These are phyloP conservation scores for Phaseolus lunatus DNA, from an alignment of 306 rosid species.

Conservation along the genomic window DNA sequence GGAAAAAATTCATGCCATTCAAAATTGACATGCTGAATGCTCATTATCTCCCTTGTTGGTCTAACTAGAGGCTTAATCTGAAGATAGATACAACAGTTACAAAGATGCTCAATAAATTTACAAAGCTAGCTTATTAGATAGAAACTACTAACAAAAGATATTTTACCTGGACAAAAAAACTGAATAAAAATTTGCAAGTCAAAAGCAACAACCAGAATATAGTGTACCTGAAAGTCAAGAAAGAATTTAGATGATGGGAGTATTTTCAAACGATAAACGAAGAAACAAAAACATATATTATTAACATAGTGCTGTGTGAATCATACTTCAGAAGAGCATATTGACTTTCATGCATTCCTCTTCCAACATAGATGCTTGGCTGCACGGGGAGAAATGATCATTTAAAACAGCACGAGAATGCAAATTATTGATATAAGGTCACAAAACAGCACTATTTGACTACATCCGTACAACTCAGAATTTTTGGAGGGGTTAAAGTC, in stretches of 20 bases:
- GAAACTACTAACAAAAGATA: conserved; percentile 18
- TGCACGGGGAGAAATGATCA: conserved; percentile 52
- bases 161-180: conserved; percentile 82
- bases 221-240: conserved; percentile 79
- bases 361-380: conserved; percentile 95
- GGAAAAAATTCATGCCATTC: conserved; percentile 98
- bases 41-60: conserved; percentile 92
- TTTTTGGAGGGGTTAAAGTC: conserved; percentile 5
- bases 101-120: conserved; percentile 39
- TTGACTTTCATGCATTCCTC: conserved; percentile 99
- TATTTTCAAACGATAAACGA: conserved; percentile 39
- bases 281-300: conserved; percentile 27
- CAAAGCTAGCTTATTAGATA: conserved; percentile 31
- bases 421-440: conserved; percentile 25
- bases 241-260: conserved; percentile 41
- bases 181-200: conserved; percentile 74
- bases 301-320: conserved; percentile 37
- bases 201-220: conserved; percentile 88
- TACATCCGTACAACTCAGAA: conserved; percentile 8
- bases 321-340: conserved; percentile 86
- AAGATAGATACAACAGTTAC: conserved; percentile 40
- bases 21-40: conserved; percentile 65
- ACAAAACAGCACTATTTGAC: too few species aligned
- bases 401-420: too few species aligned
- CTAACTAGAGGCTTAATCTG: conserved; percentile 91